Conservation (phyloP, 169 alveolate species). For the Babesia ovis region DNA sequence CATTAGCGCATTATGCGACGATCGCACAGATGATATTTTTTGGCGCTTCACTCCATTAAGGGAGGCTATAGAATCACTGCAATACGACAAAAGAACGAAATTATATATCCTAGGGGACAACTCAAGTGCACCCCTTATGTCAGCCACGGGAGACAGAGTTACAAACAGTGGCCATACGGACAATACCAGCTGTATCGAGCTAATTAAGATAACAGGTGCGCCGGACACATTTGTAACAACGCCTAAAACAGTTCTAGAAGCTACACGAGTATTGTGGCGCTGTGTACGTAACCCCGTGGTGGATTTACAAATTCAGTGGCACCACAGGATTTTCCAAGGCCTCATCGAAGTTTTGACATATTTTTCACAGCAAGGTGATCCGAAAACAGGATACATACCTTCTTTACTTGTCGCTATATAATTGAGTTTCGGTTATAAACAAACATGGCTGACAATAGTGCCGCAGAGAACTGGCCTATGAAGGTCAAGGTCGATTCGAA, state of each 20-base stretch:
- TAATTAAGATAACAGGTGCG: conserved; percentile 27
- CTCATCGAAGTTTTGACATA: neutral
- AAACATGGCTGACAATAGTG: too few species aligned
- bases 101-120: neutral
- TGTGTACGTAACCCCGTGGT: neutral
- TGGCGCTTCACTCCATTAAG: conserved; percentile 24
- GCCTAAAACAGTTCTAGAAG: neutral
- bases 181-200: conserved; percentile 8
- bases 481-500: neutral
- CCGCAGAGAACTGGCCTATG: neutral
- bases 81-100: conserved; percentile 15
- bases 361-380: conserved; percentile 8
- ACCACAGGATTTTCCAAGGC: neutral
- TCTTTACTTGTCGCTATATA: conserved; percentile 11
- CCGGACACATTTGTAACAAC: conserved; percentile 53
- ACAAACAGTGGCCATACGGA: neutral
- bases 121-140: neutral
- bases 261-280: conserved; percentile 30
- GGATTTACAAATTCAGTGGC: neutral
- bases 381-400: conserved; percentile 24
- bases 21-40: conserved; percentile 19
- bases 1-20: conserved; percentile 10
- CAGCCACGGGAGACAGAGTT: neutral
- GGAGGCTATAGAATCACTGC: conserved; percentile 43
- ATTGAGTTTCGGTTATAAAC: too few species aligned